phyloP scores from a whole-genome alignment of 2,329 filamentous ascomycete species.

The Diaporthe sp. region DNA sequence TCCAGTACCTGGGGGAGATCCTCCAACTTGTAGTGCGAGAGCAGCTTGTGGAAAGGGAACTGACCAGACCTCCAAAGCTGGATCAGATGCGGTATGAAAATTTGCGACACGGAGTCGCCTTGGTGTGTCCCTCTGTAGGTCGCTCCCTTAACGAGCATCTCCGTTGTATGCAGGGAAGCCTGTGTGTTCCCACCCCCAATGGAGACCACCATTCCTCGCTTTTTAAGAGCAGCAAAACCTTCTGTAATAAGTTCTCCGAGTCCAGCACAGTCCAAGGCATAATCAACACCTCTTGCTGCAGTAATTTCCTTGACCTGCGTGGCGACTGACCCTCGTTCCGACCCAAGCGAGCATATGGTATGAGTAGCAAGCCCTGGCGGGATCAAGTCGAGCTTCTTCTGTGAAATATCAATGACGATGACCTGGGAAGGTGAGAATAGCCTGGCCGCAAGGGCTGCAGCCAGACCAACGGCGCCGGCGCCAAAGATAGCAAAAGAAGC shows the following conservation, averaged over 20 bases:
- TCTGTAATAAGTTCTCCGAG: constrained; percentile 30
- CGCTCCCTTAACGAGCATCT: constrained; percentile 31
- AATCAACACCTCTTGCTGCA: constrained; percentile 21
- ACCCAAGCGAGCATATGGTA: constrained; percentile 16
- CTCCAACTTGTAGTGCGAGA: constrained; percentile 26
- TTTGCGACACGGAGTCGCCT: constrained; percentile 31
- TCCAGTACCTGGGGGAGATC: background rate
- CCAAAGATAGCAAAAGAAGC: constrained; percentile 35
- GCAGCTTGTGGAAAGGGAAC: constrained; percentile 30
- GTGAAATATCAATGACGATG: constrained; percentile 33
- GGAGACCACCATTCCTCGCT: constrained; percentile 32
- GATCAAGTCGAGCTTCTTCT: constrained; percentile 36
- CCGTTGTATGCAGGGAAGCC: background rate
- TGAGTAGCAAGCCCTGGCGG: constrained; percentile 22
- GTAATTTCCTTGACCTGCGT: constrained; percentile 5
- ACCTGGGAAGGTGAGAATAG: constrained; percentile 19
- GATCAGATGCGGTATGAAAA: constrained; percentile 35
- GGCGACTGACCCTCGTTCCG: constrained; percentile 19
- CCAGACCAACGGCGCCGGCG: constrained; percentile 36
- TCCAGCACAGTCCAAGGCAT: constrained; percentile 37
- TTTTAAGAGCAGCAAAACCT: constrained; percentile 17
- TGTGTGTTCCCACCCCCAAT: constrained; percentile 12
- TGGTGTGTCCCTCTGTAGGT: constrained; percentile 38
- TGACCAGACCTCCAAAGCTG: constrained; percentile 29
- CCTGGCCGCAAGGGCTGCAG: constrained; percentile 35